phyloP scores from a whole-genome alignment of 805 yeast genomes.

The Ogataea nakhonphanomensis region DNA sequence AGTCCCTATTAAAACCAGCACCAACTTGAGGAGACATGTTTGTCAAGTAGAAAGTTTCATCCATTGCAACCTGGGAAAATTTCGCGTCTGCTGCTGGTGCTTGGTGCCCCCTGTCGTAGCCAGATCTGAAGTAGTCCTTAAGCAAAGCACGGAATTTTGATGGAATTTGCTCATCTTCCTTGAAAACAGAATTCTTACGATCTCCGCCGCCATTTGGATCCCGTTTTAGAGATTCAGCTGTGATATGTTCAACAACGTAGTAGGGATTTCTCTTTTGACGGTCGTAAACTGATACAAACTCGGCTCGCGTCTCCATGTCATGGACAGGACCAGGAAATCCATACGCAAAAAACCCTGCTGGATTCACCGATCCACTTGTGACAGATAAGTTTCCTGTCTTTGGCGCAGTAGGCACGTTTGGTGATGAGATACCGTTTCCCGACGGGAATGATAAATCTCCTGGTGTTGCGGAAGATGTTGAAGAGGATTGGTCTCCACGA shows the following conservation, averaged over 20 bases:
- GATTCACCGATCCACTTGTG: slow-evolving; percentile 47
- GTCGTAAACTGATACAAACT: slow-evolving; percentile 83
- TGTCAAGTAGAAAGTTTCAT: slow-evolving; percentile 85
- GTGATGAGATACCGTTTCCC: slow-evolving; percentile 8
- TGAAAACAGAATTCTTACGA: slow-evolving; percentile 76
- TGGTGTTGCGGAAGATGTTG: slow-evolving; percentile 17
- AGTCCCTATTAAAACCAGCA: slow-evolving; percentile 93
- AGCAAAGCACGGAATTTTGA: slow-evolving; percentile 68
- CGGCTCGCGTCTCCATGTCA: slow-evolving; percentile 69
- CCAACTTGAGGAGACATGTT: slow-evolving; percentile 98
- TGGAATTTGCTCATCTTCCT: slow-evolving; percentile 85
- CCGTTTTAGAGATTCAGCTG: slow-evolving; percentile 60
- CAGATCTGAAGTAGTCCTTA: slow-evolving; percentile 88
- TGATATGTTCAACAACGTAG: slow-evolving; percentile 83
- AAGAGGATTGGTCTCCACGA: slow-evolving; percentile 16
- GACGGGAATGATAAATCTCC: slow-evolving; percentile 18
- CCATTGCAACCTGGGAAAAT: slow-evolving; percentile 87
- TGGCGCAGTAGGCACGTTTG: slow-evolving; percentile 7
- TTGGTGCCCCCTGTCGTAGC: slow-evolving; percentile 95
- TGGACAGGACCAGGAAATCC: slow-evolving; percentile 96
- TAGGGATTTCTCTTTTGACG: slow-evolving; percentile 82
- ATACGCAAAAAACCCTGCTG: slow-evolving; percentile 79
- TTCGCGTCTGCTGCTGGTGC: slow-evolving; percentile 98
- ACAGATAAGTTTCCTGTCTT: slow-evolving; percentile 7
- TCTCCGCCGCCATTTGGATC: slow-evolving; percentile 52